Base-by-base conservation (phyloP, 2,329 filamentous ascomycete genomes). In the Penicillium sp. region DNA sequence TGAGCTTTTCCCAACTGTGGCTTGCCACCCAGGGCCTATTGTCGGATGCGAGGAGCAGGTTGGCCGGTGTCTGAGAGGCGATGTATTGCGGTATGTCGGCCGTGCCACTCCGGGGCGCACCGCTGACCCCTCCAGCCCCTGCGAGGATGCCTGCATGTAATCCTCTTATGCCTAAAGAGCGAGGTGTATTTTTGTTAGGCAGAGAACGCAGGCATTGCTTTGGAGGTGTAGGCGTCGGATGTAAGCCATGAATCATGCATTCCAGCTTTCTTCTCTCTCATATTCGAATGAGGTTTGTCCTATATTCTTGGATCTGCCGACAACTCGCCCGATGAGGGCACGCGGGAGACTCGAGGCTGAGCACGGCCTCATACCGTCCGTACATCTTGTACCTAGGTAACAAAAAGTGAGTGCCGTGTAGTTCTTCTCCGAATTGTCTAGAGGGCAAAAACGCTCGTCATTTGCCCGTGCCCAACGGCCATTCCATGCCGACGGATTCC, bases 391-490 rank as follows among this genome's bases (percentile, higher is more conserved):
- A 58, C 56, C 13, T 50, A 41, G 69, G 71, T 71, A 70, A 68
- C 67, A 66, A 67, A 26, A 62, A 58, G 65, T 64, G 68, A 71
- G 69, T 69, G 70, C 68, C 71, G 69, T 67, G 66, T 68, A 69
- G 60, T 64, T 63, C 62, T 63, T 70, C 67, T 60, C 65, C 67
- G 69, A 60, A 55, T 68, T 63, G 63, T 61, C 56, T 60, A 66
- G 66, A 66, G 60, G 61, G 59, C 61, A 60, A 65, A 68, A 66
- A 70, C 67, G 62, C 63, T 69, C 65, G 49, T 56, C 56, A 51
- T 61, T 65, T 67, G 66, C 66, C 64, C 69, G 60, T 67, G 65
- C 62, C 67, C 67, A 64, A 66, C 46, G 61, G 64, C 63, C 63
- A 47, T 63, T 62, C 63, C 52, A 60, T 58, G 58, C 56, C 62